Conservation (phyloP, 345 rosid species). For the Firmiana major region DNA sequence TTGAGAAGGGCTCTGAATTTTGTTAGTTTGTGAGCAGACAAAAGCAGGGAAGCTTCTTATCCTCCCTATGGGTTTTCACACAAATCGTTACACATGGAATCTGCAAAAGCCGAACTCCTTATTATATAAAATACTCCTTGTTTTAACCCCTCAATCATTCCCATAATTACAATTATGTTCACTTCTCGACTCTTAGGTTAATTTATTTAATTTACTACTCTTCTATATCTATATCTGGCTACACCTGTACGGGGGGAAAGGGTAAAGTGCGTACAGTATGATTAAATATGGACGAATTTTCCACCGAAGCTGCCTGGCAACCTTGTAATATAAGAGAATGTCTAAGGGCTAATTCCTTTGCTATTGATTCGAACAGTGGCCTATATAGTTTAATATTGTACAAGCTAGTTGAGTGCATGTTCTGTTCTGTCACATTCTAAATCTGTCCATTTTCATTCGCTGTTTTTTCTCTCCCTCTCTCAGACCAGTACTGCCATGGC, state of each 20-base stretch:
- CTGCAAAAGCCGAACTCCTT: constrained; percentile 39
- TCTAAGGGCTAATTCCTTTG: background rate
- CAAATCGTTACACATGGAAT: constrained; percentile 38
- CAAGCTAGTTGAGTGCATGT: no score
- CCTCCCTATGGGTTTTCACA: constrained; percentile 46
- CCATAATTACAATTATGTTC: constrained; percentile 16
- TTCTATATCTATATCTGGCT: no score
- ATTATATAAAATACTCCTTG: background rate
- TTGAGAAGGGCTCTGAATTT: constrained; percentile 26
- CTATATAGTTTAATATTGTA: constrained; percentile 18
- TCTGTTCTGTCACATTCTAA: constrained; percentile 9
- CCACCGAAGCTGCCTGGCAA: constrained; percentile 13
- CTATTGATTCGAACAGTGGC: constrained; percentile 27
- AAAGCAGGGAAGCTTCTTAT: constrained; percentile 57
- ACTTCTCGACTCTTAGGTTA: no score
- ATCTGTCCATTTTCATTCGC: constrained; percentile 14
- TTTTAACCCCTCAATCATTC: background rate
- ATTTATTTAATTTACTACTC: no score
- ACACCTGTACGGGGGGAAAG: no score
- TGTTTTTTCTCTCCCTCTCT: background rate
- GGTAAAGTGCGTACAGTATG: no score
- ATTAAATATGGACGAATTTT: background rate
- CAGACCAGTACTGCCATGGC: constrained; percentile 33
- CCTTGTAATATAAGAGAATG: constrained; percentile 10
- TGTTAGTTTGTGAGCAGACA: constrained; percentile 48